Base-by-base conservation (phyloP, 805 yeast species). In the Yamadazyma takamatsuzukensis region DNA sequence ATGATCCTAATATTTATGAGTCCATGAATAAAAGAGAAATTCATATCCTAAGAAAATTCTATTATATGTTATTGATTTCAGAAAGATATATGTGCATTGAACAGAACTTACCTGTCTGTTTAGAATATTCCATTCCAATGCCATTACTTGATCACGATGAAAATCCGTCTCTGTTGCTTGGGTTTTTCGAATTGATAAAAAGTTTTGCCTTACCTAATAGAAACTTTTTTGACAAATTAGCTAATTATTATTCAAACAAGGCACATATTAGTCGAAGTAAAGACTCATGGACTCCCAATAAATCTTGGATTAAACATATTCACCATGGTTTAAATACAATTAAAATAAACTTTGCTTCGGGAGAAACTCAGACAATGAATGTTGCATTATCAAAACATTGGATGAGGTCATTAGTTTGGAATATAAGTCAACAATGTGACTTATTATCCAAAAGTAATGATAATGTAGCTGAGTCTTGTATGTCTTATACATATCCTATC, bases 381-480 rank as follows among this genome's bases (percentile, higher is more conserved):
- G 50, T 61, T 6, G 33, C 53, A 88, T 96, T 48, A 89, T 97
- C 54, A 89, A 93, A 0, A 96, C 97, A 67, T 90, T 97, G 0
- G 97, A 88, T 37, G 96, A 84, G 36, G 88, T 68, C 97, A 89
- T 90, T 53, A 90, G 72, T 61, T 97, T 79, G 68, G 64, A 52
- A 53, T 32, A 39, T 59, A 11, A 37, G 59, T n/a, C 36, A 41
- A 18, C 46, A 53, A 19, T 49, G 46, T 27, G 48, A 53, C 6
- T 35, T 55, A 21, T 41, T 59, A 13, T 21, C 29, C 6, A 45
- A 47, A 4, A 15, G 5, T 9, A 41, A 43, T 15, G 46, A 46
- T 25, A 8, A 16, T 6, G 18, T 19, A 22, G n/a, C 27, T 6
- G 15, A 12, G 7, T 10, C 7, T 27, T 45, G 55, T 29, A 46